Conservation (phyloP, 1,284 basidiomycete species). For the Heterobasidion parviporum region DNA sequence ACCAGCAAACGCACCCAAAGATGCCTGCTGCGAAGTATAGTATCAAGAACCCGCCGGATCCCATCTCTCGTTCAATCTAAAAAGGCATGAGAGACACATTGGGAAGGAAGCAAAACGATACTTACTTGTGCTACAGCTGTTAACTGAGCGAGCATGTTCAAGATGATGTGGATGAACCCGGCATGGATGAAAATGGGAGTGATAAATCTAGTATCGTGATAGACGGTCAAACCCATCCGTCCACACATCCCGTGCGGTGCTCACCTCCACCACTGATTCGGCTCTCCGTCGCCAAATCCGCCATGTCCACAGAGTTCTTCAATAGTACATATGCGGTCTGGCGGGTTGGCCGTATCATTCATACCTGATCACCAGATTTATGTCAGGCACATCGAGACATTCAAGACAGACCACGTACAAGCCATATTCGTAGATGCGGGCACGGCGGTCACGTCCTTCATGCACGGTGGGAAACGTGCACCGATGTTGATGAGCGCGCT, state of each 20-base stretch:
- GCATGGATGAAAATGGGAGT: slow-evolving; percentile 88
- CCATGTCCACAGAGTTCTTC: slow-evolving; percentile 86
- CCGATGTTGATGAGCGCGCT: slow-evolving; percentile 83
- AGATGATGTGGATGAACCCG: slow-evolving; percentile 78
- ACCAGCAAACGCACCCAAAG: slow-evolving; percentile 54
- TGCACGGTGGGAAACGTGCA: slow-evolving; percentile 88
- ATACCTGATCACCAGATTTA: slow-evolving; percentile 36
- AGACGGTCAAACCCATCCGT: neutral
- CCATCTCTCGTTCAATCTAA: slow-evolving; percentile 82
- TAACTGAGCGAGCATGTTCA: slow-evolving; percentile 89
- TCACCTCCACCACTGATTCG: slow-evolving; percentile 84
- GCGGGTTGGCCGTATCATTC: slow-evolving; percentile 71
- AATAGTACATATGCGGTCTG: slow-evolving; percentile 63
- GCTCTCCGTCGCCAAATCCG: slow-evolving; percentile 60
- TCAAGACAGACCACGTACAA: slow-evolving; percentile 37
- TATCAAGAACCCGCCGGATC: slow-evolving; percentile 72
- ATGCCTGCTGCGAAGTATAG: slow-evolving; percentile 87
- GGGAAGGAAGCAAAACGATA: neutral
- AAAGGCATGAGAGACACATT: slow-evolving; percentile 4
- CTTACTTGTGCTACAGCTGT: slow-evolving; percentile 70
- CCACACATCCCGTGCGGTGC: slow-evolving; percentile 5
- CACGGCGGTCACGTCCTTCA: slow-evolving; percentile 66
- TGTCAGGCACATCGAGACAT: neutral
- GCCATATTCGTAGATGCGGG: slow-evolving; percentile 52
- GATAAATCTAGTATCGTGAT: slow-evolving; percentile 51